A percentile compares a stretch with the other conserved stretches of the same genome.
Evolutionary conservation across 805 yeast genomes (phyloP).

Genomic region (Pachysolen tannophilus): DNA sequence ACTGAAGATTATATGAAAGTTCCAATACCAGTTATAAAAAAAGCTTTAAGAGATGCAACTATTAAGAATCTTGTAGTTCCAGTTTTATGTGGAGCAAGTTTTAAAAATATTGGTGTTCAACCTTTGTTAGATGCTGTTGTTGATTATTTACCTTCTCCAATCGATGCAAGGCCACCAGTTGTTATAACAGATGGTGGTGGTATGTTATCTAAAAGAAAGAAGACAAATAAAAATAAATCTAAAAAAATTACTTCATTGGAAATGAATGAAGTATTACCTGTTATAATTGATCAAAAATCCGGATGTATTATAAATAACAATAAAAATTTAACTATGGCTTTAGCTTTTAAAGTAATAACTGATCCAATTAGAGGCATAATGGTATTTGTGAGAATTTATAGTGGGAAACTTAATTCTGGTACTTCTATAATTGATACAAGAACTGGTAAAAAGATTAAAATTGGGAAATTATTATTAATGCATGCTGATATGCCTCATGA

Average conservation of each 20-base stretch:
- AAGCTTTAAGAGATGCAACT: slow-evolving; percentile 60
- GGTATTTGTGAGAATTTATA: slow-evolving; percentile 82
- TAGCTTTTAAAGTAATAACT: slow-evolving; percentile 87
- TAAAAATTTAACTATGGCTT: slow-evolving; percentile 59
- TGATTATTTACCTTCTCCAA: slow-evolving; percentile 75
- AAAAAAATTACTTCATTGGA: slow-evolving; percentile 9
- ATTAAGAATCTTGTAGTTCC: slow-evolving; percentile 56
- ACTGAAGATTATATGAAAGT: slow-evolving; percentile 65
- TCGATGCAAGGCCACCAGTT: slow-evolving; percentile 53
- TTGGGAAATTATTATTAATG: slow-evolving; percentile 70
- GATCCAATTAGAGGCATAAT: slow-evolving; percentile 78
- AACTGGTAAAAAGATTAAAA: slow-evolving; percentile 56
- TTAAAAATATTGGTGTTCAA: slow-evolving; percentile 89
- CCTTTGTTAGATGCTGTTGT: slow-evolving; percentile 82
- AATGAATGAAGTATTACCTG: slow-evolving; percentile 19
- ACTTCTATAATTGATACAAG: slow-evolving; percentile 59
- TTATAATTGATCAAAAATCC: slow-evolving; percentile 27
- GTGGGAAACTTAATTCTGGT: slow-evolving; percentile 65
- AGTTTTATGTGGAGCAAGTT: slow-evolving; percentile 88
- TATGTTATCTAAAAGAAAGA: slow-evolving; percentile 9
- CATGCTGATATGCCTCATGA: slow-evolving; percentile 83
- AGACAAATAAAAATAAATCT: slow-evolving; percentile 13
- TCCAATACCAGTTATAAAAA: slow-evolving; percentile 42
- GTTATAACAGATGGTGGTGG: slow-evolving; percentile 21
- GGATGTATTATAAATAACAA: slow-evolving; percentile 51